phyloP scores from a whole-genome alignment of 441 rosid species.

The Corymbia calophylla region DNA sequence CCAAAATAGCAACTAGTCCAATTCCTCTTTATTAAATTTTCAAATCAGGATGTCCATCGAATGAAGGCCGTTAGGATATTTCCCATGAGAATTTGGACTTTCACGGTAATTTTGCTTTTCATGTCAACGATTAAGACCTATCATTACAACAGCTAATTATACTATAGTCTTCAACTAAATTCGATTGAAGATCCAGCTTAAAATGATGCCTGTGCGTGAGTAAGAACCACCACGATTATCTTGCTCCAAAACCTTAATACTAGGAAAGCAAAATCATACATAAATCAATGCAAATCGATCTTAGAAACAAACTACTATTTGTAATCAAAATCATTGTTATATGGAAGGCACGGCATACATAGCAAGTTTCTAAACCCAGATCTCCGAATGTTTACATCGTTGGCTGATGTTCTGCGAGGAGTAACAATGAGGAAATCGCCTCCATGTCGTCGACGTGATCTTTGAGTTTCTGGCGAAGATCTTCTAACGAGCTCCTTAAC shows the following conservation, averaged over 20 bases:
- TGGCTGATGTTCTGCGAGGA: slow-evolving; percentile 5
- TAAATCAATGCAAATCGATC: not conserved
- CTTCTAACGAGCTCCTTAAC: slow-evolving; percentile 7
- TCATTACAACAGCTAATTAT: not conserved
- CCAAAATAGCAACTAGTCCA: not conserved
- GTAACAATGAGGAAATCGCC: slow-evolving; percentile 21
- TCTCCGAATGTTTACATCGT: not conserved
- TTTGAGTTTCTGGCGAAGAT: slow-evolving; percentile 1
- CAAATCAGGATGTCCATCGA: not conserved
- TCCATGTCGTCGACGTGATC: slow-evolving; percentile 15
- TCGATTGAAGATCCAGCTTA: not conserved
- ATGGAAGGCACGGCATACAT: not conserved
- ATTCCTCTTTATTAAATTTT: not conserved
- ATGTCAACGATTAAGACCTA: not conserved
- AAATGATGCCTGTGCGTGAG: not conserved
- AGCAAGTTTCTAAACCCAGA: not conserved
- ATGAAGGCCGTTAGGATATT: not conserved
- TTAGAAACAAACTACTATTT: not conserved
- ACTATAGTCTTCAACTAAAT: not conserved
- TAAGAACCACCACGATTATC: not conserved
- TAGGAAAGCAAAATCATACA: not conserved
- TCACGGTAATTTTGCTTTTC: not conserved
- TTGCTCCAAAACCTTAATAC: not conserved
- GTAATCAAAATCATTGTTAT: not conserved
- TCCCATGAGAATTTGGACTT: not conserved